Evolutionary conservation across 2,329 filamentous ascomycete genomes (phyloP).

Genomic region (Xylariaceae sp.): DNA sequence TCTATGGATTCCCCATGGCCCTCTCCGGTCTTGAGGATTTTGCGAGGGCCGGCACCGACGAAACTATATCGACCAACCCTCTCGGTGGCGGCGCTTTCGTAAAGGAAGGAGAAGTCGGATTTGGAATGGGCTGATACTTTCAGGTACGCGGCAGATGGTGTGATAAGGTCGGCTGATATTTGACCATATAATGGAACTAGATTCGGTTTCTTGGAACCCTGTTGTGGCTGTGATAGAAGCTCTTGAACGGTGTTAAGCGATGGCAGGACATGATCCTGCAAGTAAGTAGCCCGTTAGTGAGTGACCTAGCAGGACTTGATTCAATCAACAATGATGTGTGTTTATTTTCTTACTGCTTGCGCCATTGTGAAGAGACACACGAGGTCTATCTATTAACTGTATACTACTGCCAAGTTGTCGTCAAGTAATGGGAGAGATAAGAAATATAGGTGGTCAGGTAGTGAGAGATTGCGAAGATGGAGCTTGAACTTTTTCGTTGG

Average conservation of each 20-base stretch:
- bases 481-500: neutral
- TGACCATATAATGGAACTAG: conserved; percentile 82
- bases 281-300: conserved; percentile 12
- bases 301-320: conserved; percentile 11
- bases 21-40: conserved; percentile 84
- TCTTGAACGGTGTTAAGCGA: conserved; percentile 51
- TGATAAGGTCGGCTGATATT: conserved; percentile 89
- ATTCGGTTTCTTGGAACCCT: conserved; percentile 57
- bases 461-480: no score
- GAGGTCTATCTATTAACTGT: neutral
- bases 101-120: conserved; percentile 86
- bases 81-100: conserved; percentile 93
- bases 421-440: no score
- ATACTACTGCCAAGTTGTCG: no score
- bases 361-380: conserved; percentile 25
- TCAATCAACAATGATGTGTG: neutral
- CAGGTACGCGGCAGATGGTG: conserved; percentile 91
- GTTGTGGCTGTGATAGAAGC: conserved; percentile 43
- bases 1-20: conserved; percentile 84
- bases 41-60: conserved; percentile 77
- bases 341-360: conserved; percentile 33
- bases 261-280: conserved; percentile 47
- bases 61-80: conserved; percentile 95
- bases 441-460: no score
- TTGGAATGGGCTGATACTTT: conserved; percentile 78